Percentiles rank a stretch among this genome's conserved stretches.
These are phyloP conservation scores for Tetradesmus lagerheimii DNA, from an alignment of 139 green algal genomes.

Conservation along the genomic window DNA sequence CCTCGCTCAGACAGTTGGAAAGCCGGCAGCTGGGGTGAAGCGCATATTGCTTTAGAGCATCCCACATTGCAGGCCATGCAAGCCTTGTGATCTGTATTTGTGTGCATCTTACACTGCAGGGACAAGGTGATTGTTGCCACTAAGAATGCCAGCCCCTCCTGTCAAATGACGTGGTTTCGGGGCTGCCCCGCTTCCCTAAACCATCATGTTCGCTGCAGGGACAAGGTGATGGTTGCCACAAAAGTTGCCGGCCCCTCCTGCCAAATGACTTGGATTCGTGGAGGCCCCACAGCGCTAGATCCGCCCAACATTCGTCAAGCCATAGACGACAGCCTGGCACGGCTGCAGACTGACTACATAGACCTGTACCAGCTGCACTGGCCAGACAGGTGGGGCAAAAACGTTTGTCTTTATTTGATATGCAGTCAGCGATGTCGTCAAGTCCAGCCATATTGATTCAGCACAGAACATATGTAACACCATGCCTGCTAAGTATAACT, in stretches of 20 bases:
- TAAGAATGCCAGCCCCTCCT: constrained; percentile 85
- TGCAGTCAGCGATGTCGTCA: no score
- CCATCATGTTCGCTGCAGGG: constrained; percentile 51
- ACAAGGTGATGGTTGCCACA: constrained; percentile 71
- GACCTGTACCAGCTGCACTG: constrained; percentile 96
- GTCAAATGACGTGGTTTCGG: constrained; percentile 88
- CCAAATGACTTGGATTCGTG: constrained; percentile 89
- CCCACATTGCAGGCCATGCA: no score
- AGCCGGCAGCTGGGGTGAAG: no score
- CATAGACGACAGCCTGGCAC: constrained; percentile 78
- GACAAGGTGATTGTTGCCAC: constrained; percentile 72
- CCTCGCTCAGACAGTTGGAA: background rate
- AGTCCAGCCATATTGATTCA: no score
- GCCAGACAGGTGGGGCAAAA: constrained; percentile 78
- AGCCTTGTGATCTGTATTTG: no score
- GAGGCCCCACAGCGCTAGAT: constrained; percentile 73
- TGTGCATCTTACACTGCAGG: no score
- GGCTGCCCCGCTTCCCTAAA: constrained; percentile 61
- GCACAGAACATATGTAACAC: no score
- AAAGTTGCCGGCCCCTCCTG: constrained; percentile 87
- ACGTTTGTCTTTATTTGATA: background rate
- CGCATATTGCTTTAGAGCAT: no score
- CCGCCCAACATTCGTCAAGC: constrained; percentile 74
- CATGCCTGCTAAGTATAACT: no score
- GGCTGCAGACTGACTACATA: constrained; percentile 91